Base-by-base conservation (phyloP, 2,329 filamentous ascomycete genomes). In the Trichoderma polysporum region DNA sequence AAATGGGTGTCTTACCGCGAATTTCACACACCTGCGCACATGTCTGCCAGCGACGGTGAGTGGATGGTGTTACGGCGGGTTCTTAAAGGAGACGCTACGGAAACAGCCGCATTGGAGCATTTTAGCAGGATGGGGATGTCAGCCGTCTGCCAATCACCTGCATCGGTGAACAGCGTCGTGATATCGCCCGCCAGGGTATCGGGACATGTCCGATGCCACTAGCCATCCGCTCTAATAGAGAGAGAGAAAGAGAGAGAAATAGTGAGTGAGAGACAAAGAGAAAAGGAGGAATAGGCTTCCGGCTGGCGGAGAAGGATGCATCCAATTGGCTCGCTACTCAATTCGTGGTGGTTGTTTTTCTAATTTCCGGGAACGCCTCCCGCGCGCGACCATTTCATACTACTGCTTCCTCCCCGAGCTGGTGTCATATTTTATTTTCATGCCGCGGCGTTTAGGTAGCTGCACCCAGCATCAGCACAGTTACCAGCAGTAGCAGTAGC, bases 41-140 rank as follows among this genome's bases (percentile, higher is more conserved):
- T 13, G 19, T 60, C 57, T 49, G 57, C 57, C 57, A 31, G 49
- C 56, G 39, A 61, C 56, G 39, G 22, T 47, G 61, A 56, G 25
- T 45, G 29, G 27, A 31, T 31, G 15, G 31, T 47, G 45, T 29
- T 39, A 15, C 47, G 49, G 17, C 33, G 19, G 22, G 59, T 41
- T 19, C 19, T 35, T 39, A 15, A 10, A 9, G 19, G 35, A 37
- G 47, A 35, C 29, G 29, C 33, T 58, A n/a, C 47, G 57, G 65
- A 56, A 39, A 27, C 65, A 66, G 65, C 65, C 57, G 65, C 57
- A 52, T 57, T 50, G 27, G 61, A 47, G n/a, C 19, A n/a, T n/a
- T n/a, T n/a, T 62, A 31, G 29, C 54, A 49, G 47, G 33, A 39
- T 22, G 41, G 63, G 27, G 25, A 17, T 17, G 27, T 57, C n/a